These are phyloP conservation scores for Triticum dicoccoides DNA, from an alignment of 176 grass and related monocot species.

Conservation along the genomic window DNA sequence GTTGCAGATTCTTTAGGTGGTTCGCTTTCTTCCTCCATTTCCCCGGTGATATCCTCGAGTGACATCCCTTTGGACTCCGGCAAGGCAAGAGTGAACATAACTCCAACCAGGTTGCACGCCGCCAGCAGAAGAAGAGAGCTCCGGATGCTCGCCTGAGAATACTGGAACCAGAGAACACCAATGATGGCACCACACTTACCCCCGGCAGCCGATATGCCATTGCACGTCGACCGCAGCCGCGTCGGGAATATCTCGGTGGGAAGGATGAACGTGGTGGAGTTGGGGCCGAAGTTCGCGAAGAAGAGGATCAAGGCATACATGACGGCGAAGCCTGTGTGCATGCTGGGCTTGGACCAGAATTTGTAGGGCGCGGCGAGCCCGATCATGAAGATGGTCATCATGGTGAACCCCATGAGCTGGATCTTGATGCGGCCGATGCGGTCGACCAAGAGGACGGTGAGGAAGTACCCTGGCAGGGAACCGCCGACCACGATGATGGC, in stretches of 20 bases:
- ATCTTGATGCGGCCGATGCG: slow-evolving; percentile 37
- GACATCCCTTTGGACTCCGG: slow-evolving; percentile 43
- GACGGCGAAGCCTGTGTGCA: too few species aligned
- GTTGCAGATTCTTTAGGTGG: background rate
- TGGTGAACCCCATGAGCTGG: too few species aligned
- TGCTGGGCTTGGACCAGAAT: too few species aligned
- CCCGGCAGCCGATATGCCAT: slow-evolving; percentile 35
- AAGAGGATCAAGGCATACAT: too few species aligned
- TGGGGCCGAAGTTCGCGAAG: too few species aligned
- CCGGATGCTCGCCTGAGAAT: background rate
- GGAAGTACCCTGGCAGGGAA: slow-evolving; percentile 17
- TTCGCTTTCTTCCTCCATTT: background rate
- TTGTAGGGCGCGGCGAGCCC: too few species aligned
- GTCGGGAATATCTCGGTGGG: slow-evolving; percentile 36
- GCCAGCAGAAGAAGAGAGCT: slow-evolving; percentile 15
- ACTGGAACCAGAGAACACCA: slow-evolving; percentile 26
- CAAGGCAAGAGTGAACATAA: slow-evolving; percentile 35
- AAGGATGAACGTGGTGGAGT: too few species aligned
- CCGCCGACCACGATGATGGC: slow-evolving; percentile 1
- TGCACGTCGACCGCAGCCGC: slow-evolving; percentile 44
- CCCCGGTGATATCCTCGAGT: slow-evolving; percentile 29
- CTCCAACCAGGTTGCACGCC: slow-evolving; percentile 31
- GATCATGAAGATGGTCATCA: too few species aligned
- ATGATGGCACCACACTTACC: slow-evolving; percentile 40
- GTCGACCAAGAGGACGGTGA: slow-evolving; percentile 17